phyloP scores from a whole-genome alignment of 257 asterid species.

The Nicotiana undulata region DNA sequence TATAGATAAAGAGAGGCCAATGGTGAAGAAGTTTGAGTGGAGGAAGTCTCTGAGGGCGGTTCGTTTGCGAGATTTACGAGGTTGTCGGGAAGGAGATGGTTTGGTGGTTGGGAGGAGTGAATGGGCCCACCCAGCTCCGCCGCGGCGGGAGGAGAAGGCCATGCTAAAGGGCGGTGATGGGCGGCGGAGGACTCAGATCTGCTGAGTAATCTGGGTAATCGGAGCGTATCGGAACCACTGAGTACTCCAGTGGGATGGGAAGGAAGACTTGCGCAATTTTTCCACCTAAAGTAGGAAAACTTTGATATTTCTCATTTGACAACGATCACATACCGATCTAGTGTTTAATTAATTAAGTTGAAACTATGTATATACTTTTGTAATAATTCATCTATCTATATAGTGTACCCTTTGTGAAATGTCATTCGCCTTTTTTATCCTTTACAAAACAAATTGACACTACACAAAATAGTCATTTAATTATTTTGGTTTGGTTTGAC shows the following conservation, averaged over 20 bases:
- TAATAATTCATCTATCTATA: no score
- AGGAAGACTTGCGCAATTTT: background rate
- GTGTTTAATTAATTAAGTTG: no score
- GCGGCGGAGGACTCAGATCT: conserved; percentile 11
- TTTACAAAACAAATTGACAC: no score
- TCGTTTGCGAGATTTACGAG: conserved; percentile 67
- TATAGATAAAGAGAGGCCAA: conserved; percentile 62
- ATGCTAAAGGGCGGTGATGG: conserved; percentile 16
- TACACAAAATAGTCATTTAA: no score
- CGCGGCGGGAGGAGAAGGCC: conserved; percentile 90
- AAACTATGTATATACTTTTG: no score
- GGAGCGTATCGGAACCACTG: background rate
- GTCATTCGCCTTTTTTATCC: no score
- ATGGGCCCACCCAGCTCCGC: conserved; percentile 68
- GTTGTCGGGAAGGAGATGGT: conserved; percentile 34
- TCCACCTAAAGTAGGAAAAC: background rate
- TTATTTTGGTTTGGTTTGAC: no score
- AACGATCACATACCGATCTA: background rate
- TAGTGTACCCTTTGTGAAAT: no score
- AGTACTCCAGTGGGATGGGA: background rate
- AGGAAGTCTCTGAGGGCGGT: conserved; percentile 59
- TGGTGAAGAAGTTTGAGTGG: conserved; percentile 61
- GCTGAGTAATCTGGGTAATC: background rate
- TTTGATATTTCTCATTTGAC: background rate
- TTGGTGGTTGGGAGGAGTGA: conserved; percentile 56